Base-by-base conservation (phyloP, 331 rosid species). In the Pyrus hybrid region DNA sequence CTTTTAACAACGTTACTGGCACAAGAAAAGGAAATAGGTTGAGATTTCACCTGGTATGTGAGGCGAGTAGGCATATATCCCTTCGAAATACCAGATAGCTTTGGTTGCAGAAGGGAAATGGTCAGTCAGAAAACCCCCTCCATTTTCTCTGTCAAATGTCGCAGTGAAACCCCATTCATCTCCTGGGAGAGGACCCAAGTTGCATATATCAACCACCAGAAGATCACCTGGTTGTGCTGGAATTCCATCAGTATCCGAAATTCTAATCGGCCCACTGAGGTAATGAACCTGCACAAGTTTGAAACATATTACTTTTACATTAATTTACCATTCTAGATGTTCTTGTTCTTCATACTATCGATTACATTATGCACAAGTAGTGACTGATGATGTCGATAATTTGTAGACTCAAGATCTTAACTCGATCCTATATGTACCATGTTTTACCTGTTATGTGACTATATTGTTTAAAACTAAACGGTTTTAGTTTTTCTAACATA, bases 151-250 rank as follows among this genome's bases (percentile, higher is more conserved):
- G 82, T 93, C 98, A 79, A 91, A 91, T 22, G 93, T 85, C 60
- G 90, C 95, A 28, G 96, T 93, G 56, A 57, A 93, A 29, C 98
- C 97, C 98, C 95, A 89, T 85, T 93, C 95, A 87, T 91, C 96
- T 43, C 91, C 96, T 0, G 89, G 87, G 1, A 93, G 89, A 76
- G 95, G 98, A 79, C 98, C 98, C 84, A 93, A 82, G 86, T 89
- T 85, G 89, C 90, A 85, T 77, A 89, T 93, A 69, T 93, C 95
- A 57, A 93, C 95, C 7, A 75, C 93, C 80, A 93, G 87, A 72
- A 93, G 85, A 86, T 93, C 95, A 14, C 96, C 98, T 5, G 95
- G 90, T 85, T 79, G 73, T 49, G 96, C 96, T 43, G 91, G 88
- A 20, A 81, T 62, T 5, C 97, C 97, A 67, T 89, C 90, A 78